Base-by-base conservation (phyloP, 371 early-diverging fungal genomes). In the Batrachochytrium dendrobatidis region DNA sequence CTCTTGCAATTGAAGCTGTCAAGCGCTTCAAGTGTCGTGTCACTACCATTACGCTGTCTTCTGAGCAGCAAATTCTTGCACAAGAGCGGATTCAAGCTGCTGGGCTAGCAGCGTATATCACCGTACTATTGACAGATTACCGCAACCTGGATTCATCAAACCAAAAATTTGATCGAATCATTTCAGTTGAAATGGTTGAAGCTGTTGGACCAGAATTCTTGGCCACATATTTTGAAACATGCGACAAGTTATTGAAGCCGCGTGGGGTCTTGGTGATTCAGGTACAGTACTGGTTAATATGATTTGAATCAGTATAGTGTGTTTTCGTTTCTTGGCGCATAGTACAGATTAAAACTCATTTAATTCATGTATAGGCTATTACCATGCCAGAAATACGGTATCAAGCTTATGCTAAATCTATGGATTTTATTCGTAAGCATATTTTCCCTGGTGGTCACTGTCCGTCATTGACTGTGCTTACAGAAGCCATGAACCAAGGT, bases 371-470 rank as follows among this genome's bases (percentile, higher is more conserved):
- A n/a, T n/a, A n/a, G n/a, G n/a, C n/a, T 50, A 86, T 82, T 66
- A 83, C 86, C 1, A 83, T 86, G 76, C 81, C 83, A 28, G 87
- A 87, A 32, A 61, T 72, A 34, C 67, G 83, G 25, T 84, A 83
- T 59, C 71, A 73, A 53, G 62, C 67, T 26, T 86, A 87, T 62
- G 60, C 66, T 39, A 61, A 60, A 43, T 62, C 66, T 20, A 73
- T 75, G 20, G 87, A 87, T 62, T 87, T 83, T 66, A 87, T 87
- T 59, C 75, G 82, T 54, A 79, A 83, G 68, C 76, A 87, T 68
- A 87, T 87, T 20, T 87, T 87, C 64, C 87, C 87, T 18, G 86
- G 86, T 35, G 75, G 84, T 0, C 84, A 85, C 60, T 81, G 80
- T 60, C 87, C 87, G 4, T 73, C 81, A 43, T 64, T 86, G 18